Conservation (phyloP, 1,284 basidiomycete genomes). For the Dichomitus squalens region DNA sequence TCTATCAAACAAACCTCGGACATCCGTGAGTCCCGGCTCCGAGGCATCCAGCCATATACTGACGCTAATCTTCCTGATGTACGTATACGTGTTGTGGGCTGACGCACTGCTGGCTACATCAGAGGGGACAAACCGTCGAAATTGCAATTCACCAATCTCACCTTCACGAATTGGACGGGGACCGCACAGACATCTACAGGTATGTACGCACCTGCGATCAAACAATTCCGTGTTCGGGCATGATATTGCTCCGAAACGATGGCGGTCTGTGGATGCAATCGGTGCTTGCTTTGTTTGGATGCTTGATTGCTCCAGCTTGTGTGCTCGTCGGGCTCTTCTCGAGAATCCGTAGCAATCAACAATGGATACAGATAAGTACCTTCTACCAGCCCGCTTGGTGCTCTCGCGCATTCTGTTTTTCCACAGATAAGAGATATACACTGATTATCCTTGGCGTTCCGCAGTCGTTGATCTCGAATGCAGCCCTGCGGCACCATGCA, state of each 20-base stretch:
- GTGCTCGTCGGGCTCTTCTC: no score
- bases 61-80: neutral
- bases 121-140: conserved; percentile 55
- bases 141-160: conserved; percentile 50
- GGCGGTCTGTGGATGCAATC: neutral
- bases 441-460: conserved; percentile 6
- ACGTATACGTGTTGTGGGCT: neutral
- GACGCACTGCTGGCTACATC: neutral
- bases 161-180: conserved; percentile 52
- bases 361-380: no score
- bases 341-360: no score
- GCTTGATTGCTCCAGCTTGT: no score
- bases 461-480: conserved; percentile 59
- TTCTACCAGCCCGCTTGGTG: no score
- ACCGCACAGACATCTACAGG: conserved; percentile 45
- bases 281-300: neutral
- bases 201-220: conserved; percentile 32
- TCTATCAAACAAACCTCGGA: conserved; percentile 57
- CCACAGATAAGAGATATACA: neutral
- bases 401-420: neutral
- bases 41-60: neutral
- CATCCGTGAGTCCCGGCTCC: conserved; percentile 41
- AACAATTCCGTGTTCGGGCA: neutral
- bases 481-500: conserved; percentile 52
- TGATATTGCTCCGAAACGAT: neutral